A percentile compares a stretch with the other conserved stretches of the same genome.
These are phyloP conservation scores for Erysimum cheiri DNA, from an alignment of 441 rosid genomes.

Conservation along the genomic window DNA sequence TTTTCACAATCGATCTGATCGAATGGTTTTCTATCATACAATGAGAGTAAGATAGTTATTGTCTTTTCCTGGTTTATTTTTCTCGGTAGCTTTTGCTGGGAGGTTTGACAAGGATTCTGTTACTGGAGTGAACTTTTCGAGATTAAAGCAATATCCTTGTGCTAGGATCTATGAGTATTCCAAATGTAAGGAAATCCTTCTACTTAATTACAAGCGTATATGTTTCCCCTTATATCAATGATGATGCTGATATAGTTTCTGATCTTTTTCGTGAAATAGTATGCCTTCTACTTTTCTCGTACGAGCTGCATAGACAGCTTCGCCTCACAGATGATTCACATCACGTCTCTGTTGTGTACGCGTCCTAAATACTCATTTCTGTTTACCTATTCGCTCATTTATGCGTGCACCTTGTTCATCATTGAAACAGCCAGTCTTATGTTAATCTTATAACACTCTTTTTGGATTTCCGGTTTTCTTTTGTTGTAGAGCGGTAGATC, in stretches of 20 bases:
- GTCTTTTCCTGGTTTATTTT: slow-evolving; percentile 13
- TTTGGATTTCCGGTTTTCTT: background rate
- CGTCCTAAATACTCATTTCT: slow-evolving; percentile 21
- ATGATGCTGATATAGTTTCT: slow-evolving; percentile 38
- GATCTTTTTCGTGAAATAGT: slow-evolving; percentile 52
- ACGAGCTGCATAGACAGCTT: slow-evolving; percentile 74
- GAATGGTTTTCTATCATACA: background rate
- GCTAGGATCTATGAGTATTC: slow-evolving; percentile 75
- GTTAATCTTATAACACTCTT: background rate
- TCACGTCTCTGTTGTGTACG: slow-evolving; percentile 78
- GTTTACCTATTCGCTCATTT: slow-evolving; percentile 4
- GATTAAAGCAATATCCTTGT: slow-evolving; percentile 64
- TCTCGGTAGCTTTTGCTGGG: slow-evolving; percentile 49
- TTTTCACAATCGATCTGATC: slow-evolving; percentile 3
- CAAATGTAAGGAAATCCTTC: slow-evolving; percentile 60
- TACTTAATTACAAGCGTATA: background rate
- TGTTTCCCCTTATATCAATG: slow-evolving; percentile 16
- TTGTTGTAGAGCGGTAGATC: slow-evolving; percentile 79
- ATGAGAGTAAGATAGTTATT: slow-evolving; percentile 19
- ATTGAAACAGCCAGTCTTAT: background rate
- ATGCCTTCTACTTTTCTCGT: slow-evolving; percentile 77
- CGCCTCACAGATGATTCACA: slow-evolving; percentile 51
- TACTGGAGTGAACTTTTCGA: slow-evolving; percentile 57
- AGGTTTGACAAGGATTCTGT: slow-evolving; percentile 66
- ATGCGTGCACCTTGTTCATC: background rate